Base-by-base conservation (phyloP, 176 grass and related monocot genomes). In the Carex myosuroides region DNA sequence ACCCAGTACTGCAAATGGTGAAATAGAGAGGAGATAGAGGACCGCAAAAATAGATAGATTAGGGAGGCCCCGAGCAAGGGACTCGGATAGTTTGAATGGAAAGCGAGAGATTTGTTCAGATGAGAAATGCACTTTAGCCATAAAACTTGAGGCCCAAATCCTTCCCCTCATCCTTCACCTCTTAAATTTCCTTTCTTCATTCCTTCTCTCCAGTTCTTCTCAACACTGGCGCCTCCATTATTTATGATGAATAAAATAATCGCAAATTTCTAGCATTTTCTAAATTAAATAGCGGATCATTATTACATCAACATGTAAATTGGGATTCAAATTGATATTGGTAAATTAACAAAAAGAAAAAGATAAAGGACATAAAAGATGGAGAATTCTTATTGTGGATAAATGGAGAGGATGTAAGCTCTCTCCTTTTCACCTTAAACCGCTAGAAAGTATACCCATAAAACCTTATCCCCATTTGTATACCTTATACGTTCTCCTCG, bases 391-490 rank as follows among this genome's bases (percentile, higher is more conserved):
- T 42, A 11, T 37, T 13, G 18, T 55, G 0, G 1, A 8, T 2
- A 1, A 32, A 42, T 82, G 80, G 80, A 82, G 61, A 82, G 42
- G 20, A 67, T 68, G 2, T 10, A 50, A 44, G 14, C 69, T 50
- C 84, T 79, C n/a, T 79, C 33, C 11, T 71, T 86, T 55, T 86
- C 84, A 8, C 37, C 56, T 65, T 61, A 60, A 48, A 85, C 66
- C 83, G 39, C 83, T 77, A 80, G 65, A 79, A 69, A 74, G 59
- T 50, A 84, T 60, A 69, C 24, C 59, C 81, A 85, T 81, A 87
- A 87, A 76, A 84, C 85, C 88, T 90, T 90, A 90, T 90, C 88
- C 60, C 81, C 60, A 78, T 68, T 81, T 68, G 59, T 50, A 82
- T 82, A 82, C 80, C 87, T 71, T 80, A 66, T 70, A 64, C 69